Conservation (phyloP, 352 stramenopile genomes). For the Pythium chondricola region DNA sequence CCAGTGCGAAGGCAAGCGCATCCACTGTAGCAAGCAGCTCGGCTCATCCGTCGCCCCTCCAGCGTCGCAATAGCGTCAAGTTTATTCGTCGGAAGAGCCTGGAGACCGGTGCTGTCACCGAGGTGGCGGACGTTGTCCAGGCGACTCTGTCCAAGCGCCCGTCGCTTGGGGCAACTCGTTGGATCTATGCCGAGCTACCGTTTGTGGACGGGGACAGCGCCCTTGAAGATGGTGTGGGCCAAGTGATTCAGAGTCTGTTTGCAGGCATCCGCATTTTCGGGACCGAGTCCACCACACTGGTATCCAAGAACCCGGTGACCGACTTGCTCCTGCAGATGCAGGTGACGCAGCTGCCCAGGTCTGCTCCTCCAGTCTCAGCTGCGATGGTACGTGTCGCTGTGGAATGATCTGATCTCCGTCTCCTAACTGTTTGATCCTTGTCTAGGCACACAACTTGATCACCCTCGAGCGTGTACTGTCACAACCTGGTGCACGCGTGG, state of each 20-base stretch:
- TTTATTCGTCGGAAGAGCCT: conserved; percentile 17
- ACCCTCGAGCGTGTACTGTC: conserved; percentile 38
- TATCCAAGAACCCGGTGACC: conserved; percentile 2
- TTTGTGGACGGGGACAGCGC: conserved; percentile 18
- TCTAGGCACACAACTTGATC: conserved; percentile 25
- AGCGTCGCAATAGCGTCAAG: conserved; percentile 16
- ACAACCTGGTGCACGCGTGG: conserved; percentile 26
- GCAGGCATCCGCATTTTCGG: background rate
- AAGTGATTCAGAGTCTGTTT: conserved; percentile 25
- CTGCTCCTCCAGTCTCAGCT: conserved; percentile 19
- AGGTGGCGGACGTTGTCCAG: background rate
- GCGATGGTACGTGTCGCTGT: conserved; percentile 23
- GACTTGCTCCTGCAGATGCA: conserved; percentile 14
- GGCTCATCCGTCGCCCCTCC: background rate
- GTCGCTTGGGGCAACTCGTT: conserved; percentile 12
- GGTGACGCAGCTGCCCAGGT: conserved; percentile 6
- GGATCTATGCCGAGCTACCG: conserved; percentile 50
- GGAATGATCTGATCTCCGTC: conserved; percentile 1
- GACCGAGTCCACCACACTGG: background rate
- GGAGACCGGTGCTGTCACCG: no score
- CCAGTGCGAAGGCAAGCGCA: background rate
- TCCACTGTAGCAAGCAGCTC: background rate
- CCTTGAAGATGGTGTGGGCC: background rate
- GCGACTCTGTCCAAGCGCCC: background rate
- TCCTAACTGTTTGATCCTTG: background rate